A percentile compares a stretch with the other conserved stretches of the same genome.
Evolutionary conservation across 2,329 filamentous ascomycete genomes (phyloP).

Genomic region (Colletotrichum eremochloae): DNA sequence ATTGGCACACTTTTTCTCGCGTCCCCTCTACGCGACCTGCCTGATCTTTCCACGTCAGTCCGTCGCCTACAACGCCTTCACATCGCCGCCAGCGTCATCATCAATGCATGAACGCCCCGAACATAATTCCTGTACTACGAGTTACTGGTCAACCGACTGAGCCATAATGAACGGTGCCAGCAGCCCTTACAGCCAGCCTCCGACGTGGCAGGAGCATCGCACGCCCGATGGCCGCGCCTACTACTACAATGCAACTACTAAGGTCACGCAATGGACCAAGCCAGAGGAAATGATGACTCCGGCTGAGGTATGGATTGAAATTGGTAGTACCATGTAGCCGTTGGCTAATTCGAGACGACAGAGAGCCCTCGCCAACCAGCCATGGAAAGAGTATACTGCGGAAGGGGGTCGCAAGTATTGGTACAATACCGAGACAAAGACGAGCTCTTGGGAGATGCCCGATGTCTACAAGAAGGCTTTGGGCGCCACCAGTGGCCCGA

Average conservation of each 20-base stretch:
- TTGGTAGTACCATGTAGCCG: constrained; percentile 31
- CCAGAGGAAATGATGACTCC: constrained; percentile 89
- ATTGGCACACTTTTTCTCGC: constrained; percentile 32
- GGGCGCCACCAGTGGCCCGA: constrained; percentile 65
- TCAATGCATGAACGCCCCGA: not conserved
- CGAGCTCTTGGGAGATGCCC: constrained; percentile 96
- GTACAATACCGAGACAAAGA: constrained; percentile 92
- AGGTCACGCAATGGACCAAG: constrained; percentile 94
- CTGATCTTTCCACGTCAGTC: not conserved
- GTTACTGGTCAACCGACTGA: not conserved
- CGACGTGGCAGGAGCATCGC: constrained; percentile 84
- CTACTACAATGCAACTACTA: constrained; percentile 90
- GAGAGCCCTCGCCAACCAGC: constrained; percentile 84
- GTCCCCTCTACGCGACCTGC: constrained; percentile 19
- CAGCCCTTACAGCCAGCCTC: constrained; percentile 61
- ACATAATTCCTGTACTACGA: not conserved
- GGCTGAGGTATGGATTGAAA: constrained; percentile 74
- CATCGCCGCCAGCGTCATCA: not conserved
- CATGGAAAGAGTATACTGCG: constrained; percentile 93
- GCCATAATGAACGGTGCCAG: constrained; percentile 70
- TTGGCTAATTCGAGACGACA: constrained; percentile 53
- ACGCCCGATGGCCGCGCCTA: constrained; percentile 87
- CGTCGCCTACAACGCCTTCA: not conserved
- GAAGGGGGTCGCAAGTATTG: constrained; percentile 93
- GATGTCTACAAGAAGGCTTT: constrained; percentile 83